Percentiles rank a stretch among this genome's conserved stretches.
Conservation (phyloP, 2,329 filamentous ascomycete species). For the Claviceps pusilla region DNA sequence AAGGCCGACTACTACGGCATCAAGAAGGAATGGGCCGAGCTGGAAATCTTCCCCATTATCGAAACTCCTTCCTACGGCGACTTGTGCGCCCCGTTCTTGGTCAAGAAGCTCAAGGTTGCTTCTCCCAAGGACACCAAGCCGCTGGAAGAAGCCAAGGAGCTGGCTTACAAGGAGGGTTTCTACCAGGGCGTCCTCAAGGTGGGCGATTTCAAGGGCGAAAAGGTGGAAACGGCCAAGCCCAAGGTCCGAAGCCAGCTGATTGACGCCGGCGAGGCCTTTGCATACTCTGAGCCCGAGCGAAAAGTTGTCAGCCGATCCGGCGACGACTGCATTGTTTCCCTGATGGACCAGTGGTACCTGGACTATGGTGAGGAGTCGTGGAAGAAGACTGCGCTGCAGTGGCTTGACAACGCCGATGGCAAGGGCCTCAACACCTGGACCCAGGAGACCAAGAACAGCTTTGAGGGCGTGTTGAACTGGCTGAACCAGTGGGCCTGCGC, state of each 20-base stretch:
- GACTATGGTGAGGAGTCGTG: conserved; percentile 89
- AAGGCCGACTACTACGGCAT: conserved; percentile 95
- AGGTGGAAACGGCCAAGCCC: conserved; percentile 74
- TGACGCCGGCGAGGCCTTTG: conserved; percentile 65
- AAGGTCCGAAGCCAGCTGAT: conserved; percentile 69
- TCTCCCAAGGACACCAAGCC: conserved; percentile 87
- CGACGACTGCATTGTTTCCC: conserved; percentile 83
- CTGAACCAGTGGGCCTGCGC: conserved; percentile 92
- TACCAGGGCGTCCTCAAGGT: conserved; percentile 86
- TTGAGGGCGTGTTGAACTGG: conserved; percentile 80
- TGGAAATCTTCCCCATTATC: conserved; percentile 80
- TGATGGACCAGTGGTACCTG: conserved; percentile 95
- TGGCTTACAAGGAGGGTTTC: conserved; percentile 93
- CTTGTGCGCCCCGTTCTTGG: conserved; percentile 65
- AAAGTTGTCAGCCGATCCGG: conserved; percentile 77
- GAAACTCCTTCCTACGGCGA: conserved; percentile 79
- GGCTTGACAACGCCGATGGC: conserved; percentile 52
- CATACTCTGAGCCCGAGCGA: conserved; percentile 85
- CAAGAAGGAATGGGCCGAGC: conserved; percentile 87
- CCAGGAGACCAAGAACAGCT: conserved; percentile 61
- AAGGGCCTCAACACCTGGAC: conserved; percentile 65
- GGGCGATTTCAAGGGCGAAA: conserved; percentile 75
- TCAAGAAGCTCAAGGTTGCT: conserved; percentile 89
- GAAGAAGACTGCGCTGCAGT: conserved; percentile 59
- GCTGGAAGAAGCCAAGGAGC: conserved; percentile 84